phyloP scores from a whole-genome alignment of 345 rosid genomes.

The Stellera chamaejasme region DNA sequence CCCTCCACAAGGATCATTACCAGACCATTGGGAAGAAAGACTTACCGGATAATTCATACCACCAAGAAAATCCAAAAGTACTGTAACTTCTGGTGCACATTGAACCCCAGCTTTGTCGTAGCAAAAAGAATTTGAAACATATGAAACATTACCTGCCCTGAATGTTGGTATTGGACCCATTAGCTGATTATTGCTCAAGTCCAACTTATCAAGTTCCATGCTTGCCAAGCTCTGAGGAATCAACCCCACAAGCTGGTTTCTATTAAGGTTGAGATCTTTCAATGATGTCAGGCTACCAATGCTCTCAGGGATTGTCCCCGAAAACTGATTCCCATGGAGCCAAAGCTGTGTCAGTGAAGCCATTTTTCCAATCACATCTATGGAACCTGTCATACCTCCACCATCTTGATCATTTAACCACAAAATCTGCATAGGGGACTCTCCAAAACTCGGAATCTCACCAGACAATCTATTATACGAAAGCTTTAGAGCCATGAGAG shows the following conservation, averaged over 20 bases:
- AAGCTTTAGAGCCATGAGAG: constrained; percentile 25
- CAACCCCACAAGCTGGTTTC: constrained; percentile 34
- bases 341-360: constrained; percentile 31
- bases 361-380: constrained; percentile 36
- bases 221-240: constrained; percentile 40
- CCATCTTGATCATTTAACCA: constrained; percentile 42
- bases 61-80: constrained; percentile 31
- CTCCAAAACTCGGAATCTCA: constrained; percentile 33
- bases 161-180: constrained; percentile 40
- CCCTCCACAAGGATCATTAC: constrained; percentile 26
- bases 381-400: constrained; percentile 27
- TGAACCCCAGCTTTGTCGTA: constrained; percentile 27
- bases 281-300: constrained; percentile 29
- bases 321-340: constrained; percentile 46
- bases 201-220: constrained; percentile 31
- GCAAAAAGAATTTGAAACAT: constrained; percentile 35
- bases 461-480: constrained; percentile 37
- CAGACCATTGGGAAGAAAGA: constrained; percentile 38
- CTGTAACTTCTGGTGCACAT: constrained; percentile 34
- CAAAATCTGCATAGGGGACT: constrained; percentile 29
- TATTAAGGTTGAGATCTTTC: constrained; percentile 37
- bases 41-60: constrained; percentile 26
- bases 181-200: constrained; percentile 33
- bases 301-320: constrained; percentile 31
- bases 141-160: constrained; percentile 32